These are phyloP conservation scores for Bipolaris gigantea DNA, from an alignment of 2,329 filamentous ascomycete species.

Conservation along the genomic window DNA sequence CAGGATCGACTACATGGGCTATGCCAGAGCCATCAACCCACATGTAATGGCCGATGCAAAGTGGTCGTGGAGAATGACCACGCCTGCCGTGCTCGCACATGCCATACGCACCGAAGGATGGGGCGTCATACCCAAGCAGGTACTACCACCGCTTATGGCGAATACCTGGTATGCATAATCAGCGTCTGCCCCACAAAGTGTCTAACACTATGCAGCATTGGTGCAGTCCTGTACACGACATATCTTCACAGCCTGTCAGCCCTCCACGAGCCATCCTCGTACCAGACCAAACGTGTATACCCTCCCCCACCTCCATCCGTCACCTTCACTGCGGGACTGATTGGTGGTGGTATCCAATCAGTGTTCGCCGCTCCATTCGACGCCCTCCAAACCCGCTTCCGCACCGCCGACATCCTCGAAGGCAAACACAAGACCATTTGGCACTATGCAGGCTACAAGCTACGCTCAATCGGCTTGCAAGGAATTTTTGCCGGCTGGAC, in stretches of 20 bases:
- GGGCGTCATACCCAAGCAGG: slow-evolving; percentile 73
- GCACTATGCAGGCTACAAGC: slow-evolving; percentile 67
- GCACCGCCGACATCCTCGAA: slow-evolving; percentile 62
- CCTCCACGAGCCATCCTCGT: slow-evolving; percentile 67
- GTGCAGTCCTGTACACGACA: slow-evolving; percentile 73
- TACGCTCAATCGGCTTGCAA: slow-evolving; percentile 70
- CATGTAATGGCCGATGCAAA: slow-evolving; percentile 50
- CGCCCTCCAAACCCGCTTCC: slow-evolving; percentile 73
- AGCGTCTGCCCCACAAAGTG: not conserved
- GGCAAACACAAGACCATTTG: slow-evolving; percentile 69
- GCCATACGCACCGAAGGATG: slow-evolving; percentile 72
- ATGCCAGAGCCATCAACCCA: slow-evolving; percentile 65
- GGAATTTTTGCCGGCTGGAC: slow-evolving; percentile 76
- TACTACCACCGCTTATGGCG: slow-evolving; percentile 73
- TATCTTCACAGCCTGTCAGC: slow-evolving; percentile 70
- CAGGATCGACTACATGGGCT: slow-evolving; percentile 77
- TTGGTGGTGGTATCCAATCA: slow-evolving; percentile 71
- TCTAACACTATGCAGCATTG: slow-evolving; percentile 54
- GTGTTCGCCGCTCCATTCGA: slow-evolving; percentile 74
- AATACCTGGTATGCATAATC: slow-evolving; percentile 61
- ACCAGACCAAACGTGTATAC: slow-evolving; percentile 65
- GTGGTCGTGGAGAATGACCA: slow-evolving; percentile 68
- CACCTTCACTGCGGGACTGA: slow-evolving; percentile 70
- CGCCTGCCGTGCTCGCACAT: slow-evolving; percentile 68
- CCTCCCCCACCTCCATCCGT: slow-evolving; percentile 66